Conservation (phyloP, 1,139 yeast species). For the Pichia sp. region DNA sequence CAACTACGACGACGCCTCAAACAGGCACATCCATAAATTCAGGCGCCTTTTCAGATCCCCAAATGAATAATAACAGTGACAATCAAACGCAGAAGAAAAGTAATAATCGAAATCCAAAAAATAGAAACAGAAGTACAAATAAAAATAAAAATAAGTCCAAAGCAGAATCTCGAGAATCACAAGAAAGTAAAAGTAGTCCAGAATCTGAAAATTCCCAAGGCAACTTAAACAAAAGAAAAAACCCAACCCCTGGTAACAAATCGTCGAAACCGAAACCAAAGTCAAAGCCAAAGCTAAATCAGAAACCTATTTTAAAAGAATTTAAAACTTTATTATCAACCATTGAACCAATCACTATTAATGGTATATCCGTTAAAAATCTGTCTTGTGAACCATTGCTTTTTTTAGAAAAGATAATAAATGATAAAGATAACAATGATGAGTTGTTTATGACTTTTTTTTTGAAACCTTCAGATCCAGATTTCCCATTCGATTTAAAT, state of each 20-base stretch:
- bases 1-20: too few species aligned
- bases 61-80: too few species aligned
- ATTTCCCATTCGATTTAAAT: conserved; percentile 62
- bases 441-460: conserved; percentile 27
- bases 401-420: conserved; percentile 16
- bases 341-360: conserved; percentile 24
- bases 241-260: background rate
- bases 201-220: background rate
- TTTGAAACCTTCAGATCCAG: conserved; percentile 60
- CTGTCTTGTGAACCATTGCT: conserved; percentile 19
- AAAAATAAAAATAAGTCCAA: background rate
- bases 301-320: conserved; percentile 8
- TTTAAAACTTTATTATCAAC: conserved; percentile 6
- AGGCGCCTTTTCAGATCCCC: too few species aligned
- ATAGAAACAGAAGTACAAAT: background rate
- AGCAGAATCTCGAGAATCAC: background rate
- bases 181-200: background rate
- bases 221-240: background rate
- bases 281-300: too few species aligned
- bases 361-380: conserved; percentile 23
- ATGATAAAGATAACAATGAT: conserved; percentile 14
- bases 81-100: background rate
- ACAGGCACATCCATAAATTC: too few species aligned
- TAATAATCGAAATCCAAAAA: background rate
- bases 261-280: background rate